Evolutionary conservation across 176 grass and related monocot genomes (phyloP).

Genomic region (Oryza glumipatula): DNA sequence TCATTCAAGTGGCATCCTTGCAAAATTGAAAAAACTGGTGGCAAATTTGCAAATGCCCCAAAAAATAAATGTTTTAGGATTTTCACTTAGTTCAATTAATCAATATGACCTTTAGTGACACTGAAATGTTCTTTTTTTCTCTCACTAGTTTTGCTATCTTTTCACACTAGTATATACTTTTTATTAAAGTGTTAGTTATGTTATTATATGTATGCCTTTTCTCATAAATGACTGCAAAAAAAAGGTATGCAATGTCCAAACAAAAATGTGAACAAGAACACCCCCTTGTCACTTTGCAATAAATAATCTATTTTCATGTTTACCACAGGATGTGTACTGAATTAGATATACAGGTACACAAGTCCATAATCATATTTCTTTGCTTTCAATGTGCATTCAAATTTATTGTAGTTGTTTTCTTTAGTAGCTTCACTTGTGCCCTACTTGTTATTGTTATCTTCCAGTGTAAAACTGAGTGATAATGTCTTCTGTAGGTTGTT

Average conservation of each 20-base stretch:
- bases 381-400: not conserved
- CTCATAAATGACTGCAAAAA: not conserved
- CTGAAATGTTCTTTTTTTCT: not conserved
- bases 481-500: constrained; percentile 63
- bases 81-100: constrained; percentile 24
- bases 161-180: constrained; percentile 1
- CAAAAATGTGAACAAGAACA: not conserved
- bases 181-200: not conserved
- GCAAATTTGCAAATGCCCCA: too few relatives aligned
- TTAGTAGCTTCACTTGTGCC: not conserved
- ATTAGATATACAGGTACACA: constrained; percentile 9
- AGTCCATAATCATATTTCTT: not conserved
- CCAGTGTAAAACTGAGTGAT: not conserved
- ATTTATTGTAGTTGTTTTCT: not conserved
- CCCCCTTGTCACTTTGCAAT: not conserved
- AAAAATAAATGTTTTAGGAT: not conserved
- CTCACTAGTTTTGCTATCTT: constrained; percentile 12
- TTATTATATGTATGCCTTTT: constrained; percentile 18
- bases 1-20: too few relatives aligned
- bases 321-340: not conserved
- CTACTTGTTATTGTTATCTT: not conserved
- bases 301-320: constrained; percentile 17
- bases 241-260: not conserved
- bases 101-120: constrained; percentile 7
- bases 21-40: not conserved